Base-by-base conservation (phyloP, 768 basidiomycete species). In the Tricholoma bakamatsutake region DNA sequence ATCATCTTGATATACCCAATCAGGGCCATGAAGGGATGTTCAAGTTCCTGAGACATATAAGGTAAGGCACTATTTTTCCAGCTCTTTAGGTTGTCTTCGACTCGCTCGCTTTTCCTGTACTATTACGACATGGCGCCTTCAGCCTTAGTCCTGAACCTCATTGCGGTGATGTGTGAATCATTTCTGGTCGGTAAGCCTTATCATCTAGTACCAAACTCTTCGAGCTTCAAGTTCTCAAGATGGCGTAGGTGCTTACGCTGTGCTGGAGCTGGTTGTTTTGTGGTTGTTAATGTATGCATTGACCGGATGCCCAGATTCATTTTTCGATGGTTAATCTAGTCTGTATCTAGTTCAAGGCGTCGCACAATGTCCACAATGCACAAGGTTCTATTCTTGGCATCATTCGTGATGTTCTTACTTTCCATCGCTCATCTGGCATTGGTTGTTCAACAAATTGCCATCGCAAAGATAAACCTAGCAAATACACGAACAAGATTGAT, bases 361-460 rank as follows among this genome's bases (percentile, higher is more conserved):
- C 37, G 21, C 15, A 50, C n/a, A 13, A 54, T 60, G 34, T 47
- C 55, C 2, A 40, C 4, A 2, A 51, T 54, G 42, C 59, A 54
- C 31, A 49, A 48, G 21, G n/a, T 52, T 9, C 53, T 60, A 5
- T 60, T 60, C 24, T 24, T 31, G 17, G 52, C 24, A 4, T 60
- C 59, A 8, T 49, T 60, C 13, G 11, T 54, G 27, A 60, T 60
- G 59, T 60, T 60, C 34, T 12, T 56, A 6, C 13, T 60, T 31
- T 50, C 59, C 12, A 43, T 51, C 4, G 59, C 37, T 21, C 55
- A 60, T 46, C 21, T 60, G 18, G 55, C 35, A 5, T 49, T 60
- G 49, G 53, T 59, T 6, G 52, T 59, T 13, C 50, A 55, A 28
- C 47, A 59, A 49, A 28, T 55, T 4, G 35, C 45, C 13, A 37